Conservation (phyloP, 2,329 filamentous ascomycete genomes). For the Aphanocladium album region DNA sequence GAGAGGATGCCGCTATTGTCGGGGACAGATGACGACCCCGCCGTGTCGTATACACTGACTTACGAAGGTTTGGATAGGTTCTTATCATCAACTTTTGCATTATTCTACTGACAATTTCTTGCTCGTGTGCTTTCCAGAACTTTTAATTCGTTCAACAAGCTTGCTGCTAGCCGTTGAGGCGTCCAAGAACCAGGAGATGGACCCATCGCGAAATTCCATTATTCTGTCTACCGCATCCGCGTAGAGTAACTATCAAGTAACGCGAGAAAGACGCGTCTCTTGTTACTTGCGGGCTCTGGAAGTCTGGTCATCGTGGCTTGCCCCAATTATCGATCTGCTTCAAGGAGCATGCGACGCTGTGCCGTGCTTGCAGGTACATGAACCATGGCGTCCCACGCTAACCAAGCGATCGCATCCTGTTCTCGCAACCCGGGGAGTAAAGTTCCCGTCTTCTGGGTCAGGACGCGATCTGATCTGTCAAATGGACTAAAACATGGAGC, state of each 20-base stretch:
- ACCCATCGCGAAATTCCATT: slow-evolving; percentile 5
- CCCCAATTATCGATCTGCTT: not conserved
- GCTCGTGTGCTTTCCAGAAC: not conserved
- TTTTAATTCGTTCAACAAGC: slow-evolving; percentile 6
- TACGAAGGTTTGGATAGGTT: slow-evolving; percentile 57
- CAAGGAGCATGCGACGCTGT: not conserved
- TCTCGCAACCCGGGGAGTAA: not conserved
- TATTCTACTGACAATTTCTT: not conserved
- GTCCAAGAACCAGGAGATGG: not conserved
- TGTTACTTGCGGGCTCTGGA: too few species aligned
- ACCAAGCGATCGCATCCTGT: not conserved
- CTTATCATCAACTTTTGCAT: not conserved
- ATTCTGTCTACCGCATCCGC: not conserved
- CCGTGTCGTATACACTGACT: slow-evolving; percentile 64
- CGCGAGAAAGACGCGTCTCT: not conserved
- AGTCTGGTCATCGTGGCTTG: not conserved
- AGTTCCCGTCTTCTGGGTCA: not conserved
- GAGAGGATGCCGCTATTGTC: slow-evolving; percentile 50
- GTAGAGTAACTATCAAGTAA: not conserved
- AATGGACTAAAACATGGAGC: not conserved
- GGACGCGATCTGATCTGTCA: not conserved
- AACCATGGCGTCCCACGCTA: not conserved
- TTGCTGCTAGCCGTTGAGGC: slow-evolving; percentile 9
- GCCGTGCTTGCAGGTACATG: not conserved
- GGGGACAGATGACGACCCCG: slow-evolving; percentile 55